Evolutionary conservation across 1,139 yeast genomes (phyloP).

Genomic region (Candida labiduridarum): DNA sequence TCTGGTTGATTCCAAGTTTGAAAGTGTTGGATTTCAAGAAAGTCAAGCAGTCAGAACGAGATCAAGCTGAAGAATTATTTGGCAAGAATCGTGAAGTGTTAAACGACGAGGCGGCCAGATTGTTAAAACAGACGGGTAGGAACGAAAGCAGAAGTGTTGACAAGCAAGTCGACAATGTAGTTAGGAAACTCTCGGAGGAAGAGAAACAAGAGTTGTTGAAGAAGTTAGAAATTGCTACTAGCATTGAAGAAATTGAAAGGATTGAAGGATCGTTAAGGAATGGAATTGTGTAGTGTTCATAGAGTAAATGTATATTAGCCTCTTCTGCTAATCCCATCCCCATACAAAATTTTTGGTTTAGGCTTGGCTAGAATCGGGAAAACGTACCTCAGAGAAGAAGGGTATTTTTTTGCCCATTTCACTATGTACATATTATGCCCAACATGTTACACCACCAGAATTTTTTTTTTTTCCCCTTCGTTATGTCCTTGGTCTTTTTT

Average conservation of each 20-base stretch:
- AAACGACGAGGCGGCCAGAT: slow-evolving; percentile 15
- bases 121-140: background rate
- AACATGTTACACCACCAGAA: no score
- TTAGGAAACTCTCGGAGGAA: slow-evolving; percentile 50
- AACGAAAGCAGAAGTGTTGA: slow-evolving; percentile 2
- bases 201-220: slow-evolving; percentile 55
- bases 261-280: slow-evolving; percentile 46
- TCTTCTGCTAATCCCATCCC: no score
- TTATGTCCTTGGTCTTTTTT: background rate
- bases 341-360: no score
- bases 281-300: slow-evolving; percentile 9
- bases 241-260: slow-evolving; percentile 72
- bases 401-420: no score
- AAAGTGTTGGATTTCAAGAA: slow-evolving; percentile 67
- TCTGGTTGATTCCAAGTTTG: slow-evolving; percentile 66
- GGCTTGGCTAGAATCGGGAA: no score
- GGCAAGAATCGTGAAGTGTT: slow-evolving; percentile 30
- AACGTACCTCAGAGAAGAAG: no score
- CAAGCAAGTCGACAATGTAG: slow-evolving; percentile 14
- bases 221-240: slow-evolving; percentile 62
- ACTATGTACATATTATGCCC: no score
- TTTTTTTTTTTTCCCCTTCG: background rate
- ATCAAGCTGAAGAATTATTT: slow-evolving; percentile 43
- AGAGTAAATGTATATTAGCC: no score
- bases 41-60: slow-evolving; percentile 59